Evolutionary conservation across 2,329 filamentous ascomycete genomes (phyloP).

Genomic region (Cladobotryum mycophilum): DNA sequence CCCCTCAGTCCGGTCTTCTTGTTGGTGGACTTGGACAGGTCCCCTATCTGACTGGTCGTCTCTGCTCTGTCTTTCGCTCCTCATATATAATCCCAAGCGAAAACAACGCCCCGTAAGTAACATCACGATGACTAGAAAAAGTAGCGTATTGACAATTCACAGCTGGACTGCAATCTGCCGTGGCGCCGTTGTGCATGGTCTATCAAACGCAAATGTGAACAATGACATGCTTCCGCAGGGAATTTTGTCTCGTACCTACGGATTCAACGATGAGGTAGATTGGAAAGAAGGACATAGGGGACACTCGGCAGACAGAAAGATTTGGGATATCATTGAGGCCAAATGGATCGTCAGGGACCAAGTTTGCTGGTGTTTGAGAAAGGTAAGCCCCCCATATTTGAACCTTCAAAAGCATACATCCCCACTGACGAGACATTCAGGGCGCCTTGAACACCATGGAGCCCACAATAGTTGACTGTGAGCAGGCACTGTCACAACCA

Average conservation of each 20-base stretch:
- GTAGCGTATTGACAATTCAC: not conserved
- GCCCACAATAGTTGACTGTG: too few relatives aligned
- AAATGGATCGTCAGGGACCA: too few relatives aligned
- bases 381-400: too few relatives aligned
- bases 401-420: too few relatives aligned
- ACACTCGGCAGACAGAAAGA: too few relatives aligned
- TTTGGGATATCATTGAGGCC: too few relatives aligned
- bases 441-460: too few relatives aligned
- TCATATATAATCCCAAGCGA: constrained; percentile 21
- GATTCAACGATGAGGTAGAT: too few relatives aligned
- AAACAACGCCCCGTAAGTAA: constrained; percentile 24
- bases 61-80: constrained; percentile 9
- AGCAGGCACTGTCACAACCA: too few relatives aligned
- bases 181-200: constrained; percentile 21
- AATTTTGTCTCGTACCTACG: too few relatives aligned
- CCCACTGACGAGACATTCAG: too few relatives aligned
- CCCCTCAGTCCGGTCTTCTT: constrained; percentile 15
- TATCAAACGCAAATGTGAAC: constrained; percentile 1
- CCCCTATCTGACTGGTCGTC: constrained; percentile 18
- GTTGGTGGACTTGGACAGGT: constrained; percentile 30
- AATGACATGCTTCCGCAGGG: not conserved
- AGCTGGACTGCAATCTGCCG: constrained; percentile 29
- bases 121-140: not conserved
- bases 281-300: not conserved
- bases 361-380: too few relatives aligned